Percentiles rank a stretch among this genome's conserved stretches.
Conservation (phyloP, 2,329 filamentous ascomycete genomes). For the Elsinoe arachidis region DNA sequence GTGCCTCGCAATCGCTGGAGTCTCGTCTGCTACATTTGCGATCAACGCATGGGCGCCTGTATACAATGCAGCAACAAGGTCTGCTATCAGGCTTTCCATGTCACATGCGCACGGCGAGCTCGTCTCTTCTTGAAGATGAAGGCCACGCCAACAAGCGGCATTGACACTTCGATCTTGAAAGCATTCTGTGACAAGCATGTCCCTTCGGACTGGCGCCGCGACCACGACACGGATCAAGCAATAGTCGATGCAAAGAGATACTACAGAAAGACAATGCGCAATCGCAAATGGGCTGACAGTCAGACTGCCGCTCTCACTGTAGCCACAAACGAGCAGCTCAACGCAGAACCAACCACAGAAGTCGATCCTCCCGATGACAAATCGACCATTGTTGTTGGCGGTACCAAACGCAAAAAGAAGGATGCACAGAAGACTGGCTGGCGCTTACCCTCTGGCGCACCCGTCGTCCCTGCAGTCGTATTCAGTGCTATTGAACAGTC, state of each 20-base stretch:
- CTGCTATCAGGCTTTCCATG: conserved; percentile 94
- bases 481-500: conserved; percentile 79
- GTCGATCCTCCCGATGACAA: conserved; percentile 35
- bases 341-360: conserved; percentile 42
- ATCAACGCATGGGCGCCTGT: conserved; percentile 94
- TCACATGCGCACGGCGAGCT: conserved; percentile 85
- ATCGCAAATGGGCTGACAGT: conserved; percentile 84
- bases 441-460: conserved; percentile 90
- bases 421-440: conserved; percentile 60
- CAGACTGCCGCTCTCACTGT: conserved; percentile 74
- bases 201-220: conserved; percentile 75
- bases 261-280: conserved; percentile 83
- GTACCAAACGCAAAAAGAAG: conserved; percentile 52
- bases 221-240: conserved; percentile 73
- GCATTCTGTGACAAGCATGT: conserved; percentile 96
- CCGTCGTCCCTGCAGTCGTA: conserved; percentile 82
- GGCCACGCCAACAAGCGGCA: conserved; percentile 69
- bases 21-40: conserved; percentile 86
- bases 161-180: conserved; percentile 77
- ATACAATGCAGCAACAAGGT: conserved; percentile 98
- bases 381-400: conserved; percentile 43
- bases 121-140: conserved; percentile 95
- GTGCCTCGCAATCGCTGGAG: conserved; percentile 93
- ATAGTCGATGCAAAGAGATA: conserved; percentile 77
- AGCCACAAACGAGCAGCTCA: conserved; percentile 46